These are phyloP conservation scores for Populus trichocarpa DNA, from an alignment of 441 rosid genomes.

Conservation along the genomic window DNA sequence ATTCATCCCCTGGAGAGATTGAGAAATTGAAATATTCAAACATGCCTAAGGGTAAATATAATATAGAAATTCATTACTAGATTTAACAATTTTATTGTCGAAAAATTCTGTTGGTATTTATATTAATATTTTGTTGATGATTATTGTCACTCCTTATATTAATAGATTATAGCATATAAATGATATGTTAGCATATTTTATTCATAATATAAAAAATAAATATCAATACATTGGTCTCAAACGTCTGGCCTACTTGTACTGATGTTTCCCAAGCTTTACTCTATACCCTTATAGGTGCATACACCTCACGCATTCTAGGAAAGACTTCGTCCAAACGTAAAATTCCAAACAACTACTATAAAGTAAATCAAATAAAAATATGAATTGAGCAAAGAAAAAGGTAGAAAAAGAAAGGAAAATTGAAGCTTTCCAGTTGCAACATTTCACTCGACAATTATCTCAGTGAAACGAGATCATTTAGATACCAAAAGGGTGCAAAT, in stretches of 20 bases:
- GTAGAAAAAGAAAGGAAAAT: too few species aligned
- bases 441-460: too few species aligned
- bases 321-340: constrained; percentile 14
- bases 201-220: neutral
- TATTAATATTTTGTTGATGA: neutral
- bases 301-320: constrained; percentile 10
- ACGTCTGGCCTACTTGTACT: constrained; percentile 29
- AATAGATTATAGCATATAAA: neutral
- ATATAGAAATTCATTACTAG: neutral
- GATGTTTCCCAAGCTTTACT: constrained; percentile 41
- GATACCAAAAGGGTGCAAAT: too few species aligned
- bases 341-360: neutral
- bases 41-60: neutral
- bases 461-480: too few species aligned
- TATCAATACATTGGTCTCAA: neutral
- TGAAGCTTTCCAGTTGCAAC: too few species aligned
- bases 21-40: neutral
- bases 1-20: too few species aligned
- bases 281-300: constrained; percentile 29
- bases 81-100: too few species aligned
- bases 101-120: neutral
- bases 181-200: neutral
- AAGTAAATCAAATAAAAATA: neutral
- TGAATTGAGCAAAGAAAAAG: too few species aligned
- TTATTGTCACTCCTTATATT: neutral